phyloP scores from a whole-genome alignment of 2,329 filamentous ascomycete species.

The Dothideomycetes sp. region DNA sequence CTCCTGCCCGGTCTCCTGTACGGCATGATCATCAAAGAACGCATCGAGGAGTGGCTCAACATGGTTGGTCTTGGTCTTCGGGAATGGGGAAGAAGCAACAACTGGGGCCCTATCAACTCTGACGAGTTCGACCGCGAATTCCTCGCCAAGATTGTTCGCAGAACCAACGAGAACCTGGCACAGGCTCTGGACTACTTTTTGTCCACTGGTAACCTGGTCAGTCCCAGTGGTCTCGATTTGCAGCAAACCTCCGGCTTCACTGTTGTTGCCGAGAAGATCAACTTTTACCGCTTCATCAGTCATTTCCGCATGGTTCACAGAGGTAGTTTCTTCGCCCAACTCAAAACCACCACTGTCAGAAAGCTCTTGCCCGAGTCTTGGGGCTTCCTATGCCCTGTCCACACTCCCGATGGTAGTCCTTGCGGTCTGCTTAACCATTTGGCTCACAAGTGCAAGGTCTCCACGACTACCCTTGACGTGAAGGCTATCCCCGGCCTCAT shows the following conservation, averaged over 20 bases:
- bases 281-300: slow-evolving; percentile 96
- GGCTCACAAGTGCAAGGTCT: slow-evolving; percentile 86
- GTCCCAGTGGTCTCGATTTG: slow-evolving; percentile 82
- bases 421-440: slow-evolving; percentile 93
- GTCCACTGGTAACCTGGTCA: slow-evolving; percentile 87
- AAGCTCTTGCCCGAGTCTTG: slow-evolving; percentile 94
- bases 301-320: slow-evolving; percentile 99
- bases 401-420: slow-evolving; percentile 91
- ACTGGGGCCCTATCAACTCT: slow-evolving; percentile 57
- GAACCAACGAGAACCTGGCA: slow-evolving; percentile 81
- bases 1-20: slow-evolving; percentile 89
- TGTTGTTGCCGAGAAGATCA: slow-evolving; percentile 96
- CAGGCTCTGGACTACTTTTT: slow-evolving; percentile 88
- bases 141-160: slow-evolving; percentile 63
- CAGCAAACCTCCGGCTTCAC: slow-evolving; percentile 94
- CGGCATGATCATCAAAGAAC: slow-evolving; percentile 90
- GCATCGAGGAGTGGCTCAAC: slow-evolving; percentile 80
- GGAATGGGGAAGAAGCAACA: slow-evolving; percentile 47
- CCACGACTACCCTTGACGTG: slow-evolving; percentile 65
- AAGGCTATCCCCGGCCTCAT: slow-evolving; percentile 66
- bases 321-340: slow-evolving; percentile 95
- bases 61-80: slow-evolving; percentile 39
- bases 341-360: slow-evolving; percentile 94
- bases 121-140: slow-evolving; percentile 74
- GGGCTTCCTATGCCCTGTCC: slow-evolving; percentile 95